phyloP scores from a whole-genome alignment of 106 monocot species.

The Dactylorhiza incarnata region DNA sequence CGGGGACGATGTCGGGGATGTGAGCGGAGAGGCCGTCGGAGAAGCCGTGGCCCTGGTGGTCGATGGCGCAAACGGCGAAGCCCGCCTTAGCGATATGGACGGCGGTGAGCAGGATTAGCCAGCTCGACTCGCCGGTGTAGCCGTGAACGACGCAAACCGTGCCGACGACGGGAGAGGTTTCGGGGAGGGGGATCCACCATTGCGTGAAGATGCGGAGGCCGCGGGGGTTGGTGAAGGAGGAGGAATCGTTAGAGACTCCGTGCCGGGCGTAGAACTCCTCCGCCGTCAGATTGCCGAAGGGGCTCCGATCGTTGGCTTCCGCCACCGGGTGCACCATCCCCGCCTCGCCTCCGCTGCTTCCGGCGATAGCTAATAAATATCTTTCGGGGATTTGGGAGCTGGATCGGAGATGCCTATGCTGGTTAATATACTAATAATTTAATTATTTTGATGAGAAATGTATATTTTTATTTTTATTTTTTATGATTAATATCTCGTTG shows the following conservation, averaged over 20 bases:
- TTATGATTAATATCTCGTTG: too few relatives aligned
- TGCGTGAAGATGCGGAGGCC: slow-evolving; percentile 82
- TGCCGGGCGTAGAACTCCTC: slow-evolving; percentile 79
- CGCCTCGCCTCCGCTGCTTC: neutral
- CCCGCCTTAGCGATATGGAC: slow-evolving; percentile 62
- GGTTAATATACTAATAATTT: too few relatives aligned
- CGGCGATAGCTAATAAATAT: too few relatives aligned
- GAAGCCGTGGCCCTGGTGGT: slow-evolving; percentile 94
- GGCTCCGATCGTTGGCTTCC: slow-evolving; percentile 64
- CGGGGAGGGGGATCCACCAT: slow-evolving; percentile 48
- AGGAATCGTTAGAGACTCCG: slow-evolving; percentile 47
- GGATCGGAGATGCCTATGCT: too few relatives aligned
- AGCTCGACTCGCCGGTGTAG: slow-evolving; percentile 81
- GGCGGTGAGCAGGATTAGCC: slow-evolving; percentile 70
- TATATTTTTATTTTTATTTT: too few relatives aligned
- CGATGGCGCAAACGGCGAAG: slow-evolving; percentile 76
- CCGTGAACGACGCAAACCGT: slow-evolving; percentile 56
- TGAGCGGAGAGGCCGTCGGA: slow-evolving; percentile 70
- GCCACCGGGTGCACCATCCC: slow-evolving; percentile 59
- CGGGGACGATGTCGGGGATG: slow-evolving; percentile 72
- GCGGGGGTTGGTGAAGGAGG: slow-evolving; percentile 65
- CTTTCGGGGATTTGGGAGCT: too few relatives aligned
- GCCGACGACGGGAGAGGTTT: slow-evolving; percentile 21
- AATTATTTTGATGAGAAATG: too few relatives aligned
- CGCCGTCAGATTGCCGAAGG: slow-evolving; percentile 48